Base-by-base conservation (phyloP, 768 basidiomycete species). In the Leccinum broughii region DNA sequence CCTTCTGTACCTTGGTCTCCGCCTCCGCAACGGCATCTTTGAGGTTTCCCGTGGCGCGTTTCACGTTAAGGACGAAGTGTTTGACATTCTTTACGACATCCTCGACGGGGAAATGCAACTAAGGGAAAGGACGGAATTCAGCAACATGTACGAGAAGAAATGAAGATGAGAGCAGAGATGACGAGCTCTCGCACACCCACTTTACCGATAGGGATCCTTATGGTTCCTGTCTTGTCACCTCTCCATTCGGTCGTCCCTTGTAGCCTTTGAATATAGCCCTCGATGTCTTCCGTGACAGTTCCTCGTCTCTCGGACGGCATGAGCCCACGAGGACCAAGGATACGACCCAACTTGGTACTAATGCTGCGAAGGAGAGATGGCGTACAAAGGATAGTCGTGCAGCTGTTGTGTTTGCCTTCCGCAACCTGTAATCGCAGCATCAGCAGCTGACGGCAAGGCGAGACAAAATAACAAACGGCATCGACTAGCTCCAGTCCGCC, bases 291-390 rank as follows among this genome's bases (percentile, higher is more conserved):
- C 2, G 93, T 92, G 20, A 98, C 96, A 1, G 95, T 95, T 5
- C 97, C 97, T 59, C 95, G 83, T 72, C 95, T 87, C 62, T 90
- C 92, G 7, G 92, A 90, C 11, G 97, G 97, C 95, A 99, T 97
- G 50, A 98, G 77, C 58, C 96, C 96, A 55, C 92, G 85, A 46
- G 94, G 95, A 66, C 96, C 86, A 76, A 91, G 78, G 74, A 89
- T 76, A 77, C 92, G 77, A 73, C 86, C 95, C 3, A 98, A 81
- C 68, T 84, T 87, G 5, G 90, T 86, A 13, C 89, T 88, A 62
- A 98, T 92, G 34, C 86, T 76, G 50, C 85, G 83, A 56, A 94
- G 84, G 68, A 96, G 85, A 14, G 85, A 81, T 3, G 92, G 86
- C 0, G 92, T 92, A 56, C 89, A 91, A 28, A 98, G 81, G 66